Base-by-base conservation (phyloP, 176 grass and related monocot species). In the Olyra latifolia region DNA sequence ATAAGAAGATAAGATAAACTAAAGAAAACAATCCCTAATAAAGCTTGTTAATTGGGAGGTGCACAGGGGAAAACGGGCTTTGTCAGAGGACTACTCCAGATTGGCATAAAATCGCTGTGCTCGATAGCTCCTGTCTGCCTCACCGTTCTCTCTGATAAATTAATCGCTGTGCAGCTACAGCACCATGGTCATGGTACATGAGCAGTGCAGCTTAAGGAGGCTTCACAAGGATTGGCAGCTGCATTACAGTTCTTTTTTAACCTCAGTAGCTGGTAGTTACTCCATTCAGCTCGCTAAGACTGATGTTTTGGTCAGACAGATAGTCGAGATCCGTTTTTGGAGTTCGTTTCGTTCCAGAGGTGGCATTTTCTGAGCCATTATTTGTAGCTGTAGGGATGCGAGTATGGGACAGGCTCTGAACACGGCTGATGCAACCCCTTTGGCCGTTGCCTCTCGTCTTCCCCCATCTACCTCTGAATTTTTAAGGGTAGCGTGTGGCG, bases 261-360 rank as follows among this genome's bases (percentile, higher is more conserved):
- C 62, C 44, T 52, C 23, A 4, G 79, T 48, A 50, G 47, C 42
- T 22, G 32, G 47, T 41, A 7, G 25, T 23, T 52, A 10, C 48
- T 53, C 16, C 0, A 16, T 75, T 69, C 81, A 74, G 6, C 25
- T 70, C 7, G 7, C 55, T 63, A 20, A 56, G 28, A 65, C 47
- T 43, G 16, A 6, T 81, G 56, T 42, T 65, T 65, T 41, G 0
- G 49, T 66, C 57, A 73, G 78, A 82, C 48, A 82, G 67, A 72
- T 78, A 44, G 73, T 54, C 66, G 78, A 86, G 78, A 90, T 86
- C 83, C 52, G 88, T 78, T 90, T 82, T 86, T 53, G 79, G 67
- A 69, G 78, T 89, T 89, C 83, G 87, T 58, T 86, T 77, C 41
- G 58, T 82, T 86, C 60, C 87, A 82, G 78, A 61, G 73, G 42